Base-by-base conservation (phyloP, 331 rosid genomes). In the Telfairia occidentalis region DNA sequence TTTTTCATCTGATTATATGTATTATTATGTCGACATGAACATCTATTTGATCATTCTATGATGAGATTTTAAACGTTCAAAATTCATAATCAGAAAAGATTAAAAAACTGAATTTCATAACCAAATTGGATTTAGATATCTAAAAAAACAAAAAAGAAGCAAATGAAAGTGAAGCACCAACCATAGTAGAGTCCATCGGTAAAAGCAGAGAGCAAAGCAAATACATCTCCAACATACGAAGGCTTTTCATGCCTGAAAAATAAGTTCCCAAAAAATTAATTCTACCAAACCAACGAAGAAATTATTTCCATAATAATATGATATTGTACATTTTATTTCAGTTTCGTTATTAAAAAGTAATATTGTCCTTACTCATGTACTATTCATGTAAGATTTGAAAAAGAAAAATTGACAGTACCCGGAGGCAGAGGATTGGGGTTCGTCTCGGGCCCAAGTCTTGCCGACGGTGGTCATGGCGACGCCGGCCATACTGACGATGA, bases 401-500 rank as follows among this genome's bases (percentile, higher is more conserved):
- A 11, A 2, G 1, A 11, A 23, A 4, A 59, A 5, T 2, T 0
- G 10, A 5, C 18, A 73, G 0, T 76, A 76, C 79, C 12, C 48
- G 0, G 28, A 42, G 0, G 54, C 42, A 6, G 54, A 26, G 4
- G 55, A 11, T 1, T 45, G 78, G 5, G 60, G 1, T 30, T 76
- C 45, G 2, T 76, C 79, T 34, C 34, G 18, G 11, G 65, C 79
- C 57, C 42, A 43, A 1, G 79, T 76, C 50, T 76, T 76, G 5
- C 79, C 79, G 15, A 76, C 23, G 8, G 79, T 61, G 0, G 79
- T 76, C 79, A 76, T 60, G 15, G 63, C 73, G 5, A 61, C 79
- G 1, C 79, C 79, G 6, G 79, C 79, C 73, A 76, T 61, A 15
- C 79, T 76, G 1, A 76, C 79, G 7, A 76, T 2, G 28, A 76